Conservation (phyloP, 1,284 basidiomycete genomes). For the Trametes versicolor region DNA sequence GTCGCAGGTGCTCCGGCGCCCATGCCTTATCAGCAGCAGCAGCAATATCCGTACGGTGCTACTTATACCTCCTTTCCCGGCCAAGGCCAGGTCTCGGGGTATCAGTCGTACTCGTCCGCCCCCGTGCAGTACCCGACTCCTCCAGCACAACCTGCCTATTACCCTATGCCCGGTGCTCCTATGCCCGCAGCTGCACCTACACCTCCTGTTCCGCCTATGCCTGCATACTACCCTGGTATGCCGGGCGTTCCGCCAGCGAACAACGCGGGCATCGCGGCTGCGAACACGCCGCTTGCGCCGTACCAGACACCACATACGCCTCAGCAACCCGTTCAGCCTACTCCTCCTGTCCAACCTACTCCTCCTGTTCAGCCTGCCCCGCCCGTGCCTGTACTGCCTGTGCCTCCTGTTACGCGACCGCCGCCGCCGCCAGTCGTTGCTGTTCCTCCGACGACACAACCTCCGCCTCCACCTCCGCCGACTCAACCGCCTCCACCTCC, state of each 20-base stretch:
- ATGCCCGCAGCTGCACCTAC: slow-evolving; percentile 5
- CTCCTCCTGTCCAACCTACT: not conserved
- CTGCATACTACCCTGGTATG: slow-evolving; percentile 7
- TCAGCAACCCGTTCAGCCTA: slow-evolving; percentile 3
- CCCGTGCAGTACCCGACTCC: slow-evolving; percentile 9
- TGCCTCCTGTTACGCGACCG: not conserved
- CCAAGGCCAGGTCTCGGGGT: slow-evolving; percentile 16
- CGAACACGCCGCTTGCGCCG: not conserved
- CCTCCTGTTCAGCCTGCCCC: not conserved
- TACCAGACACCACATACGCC: slow-evolving; percentile 8
- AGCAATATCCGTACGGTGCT: slow-evolving; percentile 18
- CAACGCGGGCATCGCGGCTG: not conserved
- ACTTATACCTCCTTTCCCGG: slow-evolving; percentile 5
- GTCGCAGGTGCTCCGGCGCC: slow-evolving; percentile 5
- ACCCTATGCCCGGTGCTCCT: slow-evolving; percentile 8
- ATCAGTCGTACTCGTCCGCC: slow-evolving; percentile 18
- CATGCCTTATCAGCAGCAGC: slow-evolving; percentile 20
- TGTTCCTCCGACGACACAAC: not conserved
- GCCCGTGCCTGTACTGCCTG: not conserved
- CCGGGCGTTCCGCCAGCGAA: slow-evolving; percentile 6
- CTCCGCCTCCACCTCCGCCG: slow-evolving; percentile 8
- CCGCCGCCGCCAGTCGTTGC: not conserved
- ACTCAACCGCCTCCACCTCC: slow-evolving; percentile 15
- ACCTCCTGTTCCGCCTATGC: not conserved
- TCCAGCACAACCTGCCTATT: slow-evolving; percentile 8